A percentile compares a stretch with the other conserved stretches of the same genome.
These are phyloP conservation scores for Sclerotinia glacialis DNA, from an alignment of 2,329 filamentous ascomycete species.

Conservation along the genomic window DNA sequence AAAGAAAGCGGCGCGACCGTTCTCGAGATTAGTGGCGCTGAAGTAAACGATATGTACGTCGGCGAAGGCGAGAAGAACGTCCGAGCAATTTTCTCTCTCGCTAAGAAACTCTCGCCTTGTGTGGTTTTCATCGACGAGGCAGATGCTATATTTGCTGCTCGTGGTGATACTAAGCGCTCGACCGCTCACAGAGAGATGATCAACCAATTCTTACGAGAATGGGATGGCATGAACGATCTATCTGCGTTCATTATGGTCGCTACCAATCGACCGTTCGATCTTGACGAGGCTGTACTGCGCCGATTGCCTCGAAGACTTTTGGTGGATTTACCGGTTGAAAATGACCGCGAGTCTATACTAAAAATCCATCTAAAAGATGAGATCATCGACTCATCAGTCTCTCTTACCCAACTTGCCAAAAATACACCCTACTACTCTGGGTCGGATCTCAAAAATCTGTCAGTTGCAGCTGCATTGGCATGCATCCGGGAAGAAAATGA, in stretches of 20 bases:
- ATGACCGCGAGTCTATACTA: constrained; percentile 66
- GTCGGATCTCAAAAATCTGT: constrained; percentile 79
- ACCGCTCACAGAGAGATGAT: constrained; percentile 74
- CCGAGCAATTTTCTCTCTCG: constrained; percentile 83
- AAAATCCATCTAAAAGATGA: constrained; percentile 70
- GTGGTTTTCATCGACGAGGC: constrained; percentile 98
- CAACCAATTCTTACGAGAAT: constrained; percentile 94
- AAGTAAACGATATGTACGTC: constrained; percentile 94
- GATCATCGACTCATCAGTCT: constrained; percentile 57
- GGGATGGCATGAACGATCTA: constrained; percentile 82
- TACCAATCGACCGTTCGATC: constrained; percentile 90
- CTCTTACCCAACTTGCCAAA: constrained; percentile 60
- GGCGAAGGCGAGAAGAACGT: constrained; percentile 97
- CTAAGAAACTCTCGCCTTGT: constrained; percentile 85
- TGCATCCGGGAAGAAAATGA: constrained; percentile 73
- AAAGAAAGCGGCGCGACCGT: constrained; percentile 66
- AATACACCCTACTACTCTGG: constrained; percentile 76
- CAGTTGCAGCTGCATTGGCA: constrained; percentile 74
- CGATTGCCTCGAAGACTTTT: constrained; percentile 70
- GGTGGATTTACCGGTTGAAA: constrained; percentile 67
- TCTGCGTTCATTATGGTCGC: constrained; percentile 98
- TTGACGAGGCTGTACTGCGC: constrained; percentile 84
- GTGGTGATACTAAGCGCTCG: constrained; percentile 45
- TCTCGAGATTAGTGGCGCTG: constrained; percentile 87
- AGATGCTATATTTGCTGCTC: constrained; percentile 82